A percentile compares a stretch with the other conserved stretches of the same genome.
phyloP scores from a whole-genome alignment of 2,329 filamentous ascomycete genomes.

The Dendryphion nanum region DNA sequence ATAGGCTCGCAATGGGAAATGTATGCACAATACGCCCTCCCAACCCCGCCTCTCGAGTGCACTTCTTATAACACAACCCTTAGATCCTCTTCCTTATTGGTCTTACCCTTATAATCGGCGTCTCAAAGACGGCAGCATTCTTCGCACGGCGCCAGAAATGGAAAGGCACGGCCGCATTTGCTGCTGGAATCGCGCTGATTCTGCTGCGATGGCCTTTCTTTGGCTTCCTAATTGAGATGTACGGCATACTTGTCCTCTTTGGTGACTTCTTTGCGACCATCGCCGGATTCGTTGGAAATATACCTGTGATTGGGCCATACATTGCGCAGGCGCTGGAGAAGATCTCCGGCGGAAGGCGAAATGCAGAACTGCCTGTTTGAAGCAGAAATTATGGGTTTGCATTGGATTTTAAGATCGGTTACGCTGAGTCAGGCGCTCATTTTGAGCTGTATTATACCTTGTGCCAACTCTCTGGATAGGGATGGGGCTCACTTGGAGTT shows the following conservation, averaged over 20 bases:
- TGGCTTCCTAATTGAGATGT: constrained; percentile 86
- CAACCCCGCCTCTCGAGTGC: constrained; percentile 1
- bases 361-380: constrained; percentile 76
- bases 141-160: constrained; percentile 92
- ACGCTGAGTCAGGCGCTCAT: no score
- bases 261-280: constrained; percentile 96
- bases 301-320: constrained; percentile 84
- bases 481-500: no score
- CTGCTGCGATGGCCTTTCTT: constrained; percentile 86
- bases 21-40: constrained; percentile 51
- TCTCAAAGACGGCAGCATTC: constrained; percentile 87
- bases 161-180: constrained; percentile 87
- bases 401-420: no score
- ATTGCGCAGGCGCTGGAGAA: constrained; percentile 73
- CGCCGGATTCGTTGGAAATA: constrained; percentile 77
- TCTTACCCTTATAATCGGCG: constrained; percentile 91
- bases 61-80: constrained; percentile 3
- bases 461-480: no score
- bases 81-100: constrained; percentile 98
- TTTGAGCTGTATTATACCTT: no score
- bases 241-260: constrained; percentile 90
- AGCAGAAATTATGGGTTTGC: no score
- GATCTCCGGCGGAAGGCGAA: constrained; percentile 66
- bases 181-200: constrained; percentile 78
- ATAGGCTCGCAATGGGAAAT: constrained; percentile 95